Conservation (phyloP, 2,329 filamentous ascomycete species). For the Microcyclosporella mali region DNA sequence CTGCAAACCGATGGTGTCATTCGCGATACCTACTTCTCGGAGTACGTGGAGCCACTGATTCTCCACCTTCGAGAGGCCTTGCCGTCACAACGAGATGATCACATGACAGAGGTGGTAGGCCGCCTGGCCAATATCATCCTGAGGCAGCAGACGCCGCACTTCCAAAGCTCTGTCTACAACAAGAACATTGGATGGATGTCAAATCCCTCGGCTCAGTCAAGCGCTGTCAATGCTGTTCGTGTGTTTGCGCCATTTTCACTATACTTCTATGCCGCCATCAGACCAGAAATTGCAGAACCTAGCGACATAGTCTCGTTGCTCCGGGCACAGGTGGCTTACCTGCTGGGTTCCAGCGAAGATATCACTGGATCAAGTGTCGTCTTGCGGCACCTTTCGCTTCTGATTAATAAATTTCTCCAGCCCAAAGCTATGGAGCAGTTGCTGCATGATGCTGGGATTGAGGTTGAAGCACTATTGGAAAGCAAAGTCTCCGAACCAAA, state of each 20-base stretch:
- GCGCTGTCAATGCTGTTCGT: slow-evolving; percentile 4
- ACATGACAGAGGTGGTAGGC: slow-evolving; percentile 54
- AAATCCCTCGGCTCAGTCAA: slow-evolving; percentile 11
- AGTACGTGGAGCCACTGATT: slow-evolving; percentile 41
- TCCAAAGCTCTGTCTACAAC: slow-evolving; percentile 36
- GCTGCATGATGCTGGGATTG: slow-evolving; percentile 23
- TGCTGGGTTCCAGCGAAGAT: slow-evolving; percentile 13
- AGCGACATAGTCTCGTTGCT: slow-evolving; percentile 24
- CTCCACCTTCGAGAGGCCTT: slow-evolving; percentile 32
- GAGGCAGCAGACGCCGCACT: slow-evolving; percentile 44
- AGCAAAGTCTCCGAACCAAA: slow-evolving; percentile 32
- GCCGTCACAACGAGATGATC: slow-evolving; percentile 40
- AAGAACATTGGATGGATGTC: slow-evolving; percentile 26
- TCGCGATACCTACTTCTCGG: slow-evolving; percentile 39
- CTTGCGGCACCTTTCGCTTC: slow-evolving; percentile 40
- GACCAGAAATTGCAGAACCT: slow-evolving; percentile 26
- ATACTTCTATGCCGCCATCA: slow-evolving; percentile 29
- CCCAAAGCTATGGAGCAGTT: slow-evolving; percentile 35
- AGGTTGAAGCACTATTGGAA: slow-evolving; percentile 36
- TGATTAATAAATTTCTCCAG: slow-evolving; percentile 45
- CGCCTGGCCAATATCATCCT: slow-evolving; percentile 56
- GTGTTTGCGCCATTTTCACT: slow-evolving; percentile 25
- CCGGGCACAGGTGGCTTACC: slow-evolving; percentile 17
- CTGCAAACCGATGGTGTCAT: slow-evolving; percentile 41
- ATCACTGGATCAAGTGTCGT: slow-evolving; percentile 20